These are phyloP conservation scores for Geranium brycei DNA, from an alignment of 345 rosid species.

Conservation along the genomic window DNA sequence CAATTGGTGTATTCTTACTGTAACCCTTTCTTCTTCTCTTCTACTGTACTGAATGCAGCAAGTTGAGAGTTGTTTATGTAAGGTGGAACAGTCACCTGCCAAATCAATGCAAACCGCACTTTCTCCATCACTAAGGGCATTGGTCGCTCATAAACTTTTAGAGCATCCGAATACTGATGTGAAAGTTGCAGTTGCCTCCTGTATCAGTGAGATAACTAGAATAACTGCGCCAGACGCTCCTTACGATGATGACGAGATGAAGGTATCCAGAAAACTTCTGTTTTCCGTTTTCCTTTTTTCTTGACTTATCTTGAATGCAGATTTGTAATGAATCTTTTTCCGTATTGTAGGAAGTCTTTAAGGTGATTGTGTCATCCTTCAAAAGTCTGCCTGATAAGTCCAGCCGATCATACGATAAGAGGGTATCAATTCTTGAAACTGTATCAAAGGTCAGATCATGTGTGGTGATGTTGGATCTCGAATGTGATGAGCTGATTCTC, in stretches of 20 bases:
- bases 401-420: slow-evolving; percentile 57
- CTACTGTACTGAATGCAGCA: slow-evolving; percentile 32
- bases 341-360: slow-evolving; percentile 64
- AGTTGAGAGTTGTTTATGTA: slow-evolving; percentile 45
- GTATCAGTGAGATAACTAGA: slow-evolving; percentile 94
- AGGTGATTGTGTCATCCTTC: slow-evolving; percentile 82
- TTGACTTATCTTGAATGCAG: not conserved
- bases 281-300: not conserved
- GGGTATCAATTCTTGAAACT: slow-evolving; percentile 83
- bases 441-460: slow-evolving; percentile 93
- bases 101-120: slow-evolving; percentile 57
- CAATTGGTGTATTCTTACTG: not conserved
- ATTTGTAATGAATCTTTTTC: slow-evolving; percentile 9
- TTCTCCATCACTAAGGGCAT: slow-evolving; percentile 53
- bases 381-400: slow-evolving; percentile 56
- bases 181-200: slow-evolving; percentile 79
- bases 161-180: slow-evolving; percentile 68
- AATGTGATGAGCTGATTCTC: slow-evolving; percentile 67
- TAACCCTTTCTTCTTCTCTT: not conserved
- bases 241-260: slow-evolving; percentile 81
- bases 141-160: slow-evolving; percentile 51
- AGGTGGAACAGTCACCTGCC: slow-evolving; percentile 81
- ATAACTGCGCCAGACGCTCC: slow-evolving; percentile 99
- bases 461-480: slow-evolving; percentile 96
- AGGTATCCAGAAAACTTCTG: slow-evolving; percentile 25